Base-by-base conservation (phyloP, 176 grass and related monocot genomes). In the Urochloa ruziziensis region DNA sequence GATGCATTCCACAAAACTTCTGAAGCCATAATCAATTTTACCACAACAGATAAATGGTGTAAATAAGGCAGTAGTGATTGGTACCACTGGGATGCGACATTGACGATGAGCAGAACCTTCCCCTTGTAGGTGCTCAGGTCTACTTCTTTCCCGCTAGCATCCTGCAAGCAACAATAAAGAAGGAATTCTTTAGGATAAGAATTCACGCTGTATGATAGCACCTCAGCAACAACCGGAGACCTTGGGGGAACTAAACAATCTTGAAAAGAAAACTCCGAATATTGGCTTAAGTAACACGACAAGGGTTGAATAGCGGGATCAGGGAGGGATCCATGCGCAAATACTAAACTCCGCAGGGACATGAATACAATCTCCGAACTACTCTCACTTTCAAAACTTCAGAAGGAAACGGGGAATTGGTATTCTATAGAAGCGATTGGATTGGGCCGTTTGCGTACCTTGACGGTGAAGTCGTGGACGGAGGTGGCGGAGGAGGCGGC, bases 391-490 rank as follows among this genome's bases (percentile, higher is more conserved):
- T 13, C 7, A 29, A 36, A 64, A 12, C 30, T 8, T 13, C 7
- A 29, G 29, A 64, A 12, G 21, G 27, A 54, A 24, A 15, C 16
- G 36, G 2, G 10, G 42, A 15, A 37, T 34, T 67, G 18, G 40
- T 40, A 42, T 58, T 43, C 23, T 70, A 70, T 23, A 40, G n/a
- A 23, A 17, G 67, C 81, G 6, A 78, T 49, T 72, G 43, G 43
- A 40, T 9, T 40, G 11, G 43, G 16, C 15, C 7, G 3, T 70
- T 44, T 49, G 43, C 43, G 43, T 16, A 97, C 96, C 91, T 99
- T 96, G 54, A 96, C 93, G 82, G 91, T 94, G 96, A 96, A 96
- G 57, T 92, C 93, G 81, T 96, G 89, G 56, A 99, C 85, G 66
- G 96, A 94, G 67, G 74, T 73, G 24, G 88, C 84, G 40, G 93